Evolutionary conservation across 768 basidiomycete genomes (phyloP).

Genomic region (Suillus fuscotomentosus): DNA sequence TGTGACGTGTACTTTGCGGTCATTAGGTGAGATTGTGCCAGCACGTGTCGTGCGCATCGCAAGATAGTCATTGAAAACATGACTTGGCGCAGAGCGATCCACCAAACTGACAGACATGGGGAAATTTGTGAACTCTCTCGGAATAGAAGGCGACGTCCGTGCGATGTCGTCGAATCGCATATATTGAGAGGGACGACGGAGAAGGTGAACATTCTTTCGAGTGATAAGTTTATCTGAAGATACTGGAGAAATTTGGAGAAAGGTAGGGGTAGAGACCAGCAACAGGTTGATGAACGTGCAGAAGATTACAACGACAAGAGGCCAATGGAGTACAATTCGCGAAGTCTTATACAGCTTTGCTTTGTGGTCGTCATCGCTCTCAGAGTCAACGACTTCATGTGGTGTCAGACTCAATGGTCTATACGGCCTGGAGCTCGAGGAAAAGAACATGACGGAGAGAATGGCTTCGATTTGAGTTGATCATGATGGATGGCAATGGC

Average conservation of each 20-base stretch:
- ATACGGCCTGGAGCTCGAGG: neutral
- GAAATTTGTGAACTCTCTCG: neutral
- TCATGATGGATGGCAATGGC: neutral
- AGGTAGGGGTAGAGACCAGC: neutral
- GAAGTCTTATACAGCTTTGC: neutral
- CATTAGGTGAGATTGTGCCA: neutral
- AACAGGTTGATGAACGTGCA: neutral
- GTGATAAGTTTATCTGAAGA: neutral
- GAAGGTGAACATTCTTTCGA: neutral
- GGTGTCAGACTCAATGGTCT: neutral
- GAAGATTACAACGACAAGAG: neutral
- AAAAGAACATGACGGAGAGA: neutral
- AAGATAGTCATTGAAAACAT: slow-evolving; percentile 1
- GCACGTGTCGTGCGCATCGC: neutral
- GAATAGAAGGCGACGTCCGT: neutral
- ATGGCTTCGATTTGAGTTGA: neutral
- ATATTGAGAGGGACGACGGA: neutral
- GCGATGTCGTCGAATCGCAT: neutral
- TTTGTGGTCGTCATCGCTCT: neutral
- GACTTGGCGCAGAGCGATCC: neutral
- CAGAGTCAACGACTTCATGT: neutral
- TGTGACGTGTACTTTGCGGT: neutral
- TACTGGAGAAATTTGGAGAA: neutral
- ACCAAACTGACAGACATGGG: neutral
- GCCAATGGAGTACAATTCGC: neutral